A percentile compares a stretch with the other conserved stretches of the same genome.
phyloP scores from a whole-genome alignment of 208 protist genomes.

The Zelonia costaricensis region DNA sequence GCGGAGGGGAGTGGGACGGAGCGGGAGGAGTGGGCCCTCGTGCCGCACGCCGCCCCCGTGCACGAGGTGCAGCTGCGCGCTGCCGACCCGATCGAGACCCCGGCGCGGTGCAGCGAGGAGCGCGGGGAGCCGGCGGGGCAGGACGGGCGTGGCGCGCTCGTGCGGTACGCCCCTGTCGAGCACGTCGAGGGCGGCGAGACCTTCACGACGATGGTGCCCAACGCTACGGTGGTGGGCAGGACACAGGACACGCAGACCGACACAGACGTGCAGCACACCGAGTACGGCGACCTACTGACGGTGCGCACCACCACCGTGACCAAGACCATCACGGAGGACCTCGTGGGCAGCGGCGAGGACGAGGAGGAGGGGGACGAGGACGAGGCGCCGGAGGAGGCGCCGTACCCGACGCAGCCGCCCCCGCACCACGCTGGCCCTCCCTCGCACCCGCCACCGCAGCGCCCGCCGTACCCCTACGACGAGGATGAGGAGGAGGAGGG shows the following conservation, averaged over 20 bases:
- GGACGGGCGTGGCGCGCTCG: conserved; percentile 3
- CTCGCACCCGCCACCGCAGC: conserved; percentile 5
- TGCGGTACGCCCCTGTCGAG: conserved; percentile 34
- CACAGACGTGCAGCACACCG: conserved; percentile 61
- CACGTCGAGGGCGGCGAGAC: conserved; percentile 24
- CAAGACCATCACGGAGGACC: conserved; percentile 68
- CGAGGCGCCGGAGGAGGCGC: background rate
- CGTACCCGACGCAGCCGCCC: background rate
- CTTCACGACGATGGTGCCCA: conserved; percentile 53
- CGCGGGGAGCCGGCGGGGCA: background rate
- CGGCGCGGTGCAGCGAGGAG: background rate
- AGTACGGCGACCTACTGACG: conserved; percentile 66
- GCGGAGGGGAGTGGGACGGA: conserved; percentile 1
- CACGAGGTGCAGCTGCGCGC: background rate
- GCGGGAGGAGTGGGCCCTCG: conserved; percentile 11
- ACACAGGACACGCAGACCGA: conserved; percentile 74
- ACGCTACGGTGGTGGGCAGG: conserved; percentile 52
- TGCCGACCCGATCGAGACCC: background rate
- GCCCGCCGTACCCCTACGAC: background rate
- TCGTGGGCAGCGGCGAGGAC: conserved; percentile 30
- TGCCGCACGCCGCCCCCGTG: conserved; percentile 12
- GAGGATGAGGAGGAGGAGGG: background rate
- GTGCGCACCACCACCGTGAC: conserved; percentile 72
- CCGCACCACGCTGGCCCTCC: conserved; percentile 42
- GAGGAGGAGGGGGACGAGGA: conserved; percentile 1